Base-by-base conservation (phyloP, 805 yeast genomes). In the Blastobotrys muscicola region DNA sequence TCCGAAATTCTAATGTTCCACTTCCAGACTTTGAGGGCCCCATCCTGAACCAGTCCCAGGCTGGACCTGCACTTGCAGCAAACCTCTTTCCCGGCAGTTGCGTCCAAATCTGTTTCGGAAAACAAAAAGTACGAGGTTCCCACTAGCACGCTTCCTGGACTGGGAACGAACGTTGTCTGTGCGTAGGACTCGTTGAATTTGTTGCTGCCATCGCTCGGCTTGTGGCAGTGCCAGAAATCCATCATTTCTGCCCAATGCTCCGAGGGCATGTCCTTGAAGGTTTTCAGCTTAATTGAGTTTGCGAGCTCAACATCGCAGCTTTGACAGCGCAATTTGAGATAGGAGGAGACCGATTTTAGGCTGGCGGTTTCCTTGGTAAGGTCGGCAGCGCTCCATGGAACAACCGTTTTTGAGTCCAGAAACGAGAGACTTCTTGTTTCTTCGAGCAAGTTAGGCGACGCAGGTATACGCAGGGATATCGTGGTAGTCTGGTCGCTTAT, bases 211-310 rank as follows among this genome's bases (percentile, higher is more conserved):
- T n/a, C n/a, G n/a, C n/a, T n/a, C 1, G 71, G 71, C 44, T 66
- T 67, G 45, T 90, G 97, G 58, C 98, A 90, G 59, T 90, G 97
- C 98, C 98, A 90, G 51, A 82, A 83, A 45, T 90, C 97, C 94
- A 90, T 82, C 73, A 92, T 66, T 58, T 90, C 98, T 10, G 82
- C 77, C 98, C 98, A 90, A 39, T 76, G 68, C 56, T 87, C 97
- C 1, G 94, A 82, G 0, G 98, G 98, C 79, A 90, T 75, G 33
- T 84, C 84, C 39, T 57, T 53, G 60, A 59, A 60, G 5, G 39
- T 38, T 6, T 38, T 23, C 33, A 16, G 23, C n/a, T n/a, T n/a
- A n/a, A n/a, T n/a, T n/a, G n/a, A n/a, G n/a, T n/a, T n/a, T n/a
- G n/a, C n/a, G n/a, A n/a, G n/a, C n/a, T n/a, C n/a, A n/a, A n/a